These are phyloP conservation scores for Breviolum minutum DNA, from an alignment of 73 alveolate genomes.

Conservation along the genomic window DNA sequence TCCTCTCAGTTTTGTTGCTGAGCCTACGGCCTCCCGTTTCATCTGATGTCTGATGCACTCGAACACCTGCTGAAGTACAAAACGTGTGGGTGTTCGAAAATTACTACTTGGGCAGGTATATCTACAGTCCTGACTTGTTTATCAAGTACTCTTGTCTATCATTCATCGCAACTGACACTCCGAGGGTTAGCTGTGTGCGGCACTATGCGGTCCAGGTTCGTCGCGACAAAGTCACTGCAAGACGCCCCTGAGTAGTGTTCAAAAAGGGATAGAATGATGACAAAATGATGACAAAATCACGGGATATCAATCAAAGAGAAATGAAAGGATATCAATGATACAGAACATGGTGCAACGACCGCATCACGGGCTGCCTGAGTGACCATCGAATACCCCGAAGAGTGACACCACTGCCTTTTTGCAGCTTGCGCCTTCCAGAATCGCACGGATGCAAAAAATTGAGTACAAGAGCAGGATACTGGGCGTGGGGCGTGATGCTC, in stretches of 20 bases:
- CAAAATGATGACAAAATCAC: not conserved
- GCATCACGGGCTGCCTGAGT: conserved; percentile 34
- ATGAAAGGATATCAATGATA: not conserved
- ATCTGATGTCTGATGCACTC: conserved; percentile 89
- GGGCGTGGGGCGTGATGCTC: no score
- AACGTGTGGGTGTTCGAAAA: not conserved
- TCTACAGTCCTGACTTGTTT: not conserved
- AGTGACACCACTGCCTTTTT: conserved; percentile 68
- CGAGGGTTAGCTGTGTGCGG: not conserved
- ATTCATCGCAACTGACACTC: not conserved
- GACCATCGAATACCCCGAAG: conserved; percentile 94
- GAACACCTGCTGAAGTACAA: conserved; percentile 5
- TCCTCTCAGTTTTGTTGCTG: not conserved
- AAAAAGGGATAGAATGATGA: not conserved
- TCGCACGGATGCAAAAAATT: no score
- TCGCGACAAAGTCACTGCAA: conserved; percentile 94
- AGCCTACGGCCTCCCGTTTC: conserved; percentile 66
- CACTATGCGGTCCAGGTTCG: conserved; percentile 76
- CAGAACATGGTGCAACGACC: not conserved
- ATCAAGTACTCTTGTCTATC: not conserved
- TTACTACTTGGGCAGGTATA: not conserved
- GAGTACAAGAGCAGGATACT: no score
- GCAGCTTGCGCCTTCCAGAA: conserved; percentile 72
- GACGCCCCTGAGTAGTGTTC: conserved; percentile 43
- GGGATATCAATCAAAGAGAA: not conserved